Percentiles rank a stretch among this genome's conserved stretches.
These are phyloP conservation scores for Triadica sebifera DNA, from an alignment of 345 rosid species.

Conservation along the genomic window DNA sequence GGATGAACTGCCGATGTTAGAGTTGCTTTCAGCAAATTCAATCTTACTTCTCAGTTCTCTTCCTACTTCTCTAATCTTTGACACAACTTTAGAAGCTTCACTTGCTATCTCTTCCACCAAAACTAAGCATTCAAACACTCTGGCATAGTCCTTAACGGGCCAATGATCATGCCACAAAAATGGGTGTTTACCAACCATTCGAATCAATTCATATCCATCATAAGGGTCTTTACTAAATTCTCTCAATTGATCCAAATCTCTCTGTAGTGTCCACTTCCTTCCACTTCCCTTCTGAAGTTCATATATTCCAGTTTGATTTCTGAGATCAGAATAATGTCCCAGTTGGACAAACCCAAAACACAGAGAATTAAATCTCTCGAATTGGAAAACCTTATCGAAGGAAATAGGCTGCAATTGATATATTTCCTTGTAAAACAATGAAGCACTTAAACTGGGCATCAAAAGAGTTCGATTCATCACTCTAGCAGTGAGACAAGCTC, in stretches of 20 bases:
- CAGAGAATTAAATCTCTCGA: conserved; percentile 66
- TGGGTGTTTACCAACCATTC: conserved; percentile 74
- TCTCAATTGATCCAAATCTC: conserved; percentile 73
- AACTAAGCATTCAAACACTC: conserved; percentile 76
- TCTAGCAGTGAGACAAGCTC: conserved; percentile 90
- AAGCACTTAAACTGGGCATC: conserved; percentile 92
- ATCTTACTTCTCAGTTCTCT: conserved; percentile 27
- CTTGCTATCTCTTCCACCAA: conserved; percentile 65
- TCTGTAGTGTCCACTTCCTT: conserved; percentile 92
- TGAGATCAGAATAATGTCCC: conserved; percentile 55
- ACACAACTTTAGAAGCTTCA: conserved; percentile 78
- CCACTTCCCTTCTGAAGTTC: conserved; percentile 94
- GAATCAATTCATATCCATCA: conserved; percentile 64
- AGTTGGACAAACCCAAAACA: conserved; percentile 71
- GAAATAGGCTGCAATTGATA: conserved; percentile 77
- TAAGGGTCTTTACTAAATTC: conserved; percentile 32
- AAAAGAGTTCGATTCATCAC: conserved; percentile 81
- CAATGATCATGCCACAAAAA: conserved; percentile 99
- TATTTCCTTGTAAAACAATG: conserved; percentile 86
- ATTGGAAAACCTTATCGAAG: conserved; percentile 73
- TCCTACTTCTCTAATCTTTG: conserved; percentile 64
- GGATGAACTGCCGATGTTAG: conserved; percentile 4
- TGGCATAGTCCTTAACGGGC: conserved; percentile 89
- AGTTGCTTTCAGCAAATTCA: conserved; percentile 12
- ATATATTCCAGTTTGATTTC: conserved; percentile 38